phyloP scores from a whole-genome alignment of 2,329 filamentous ascomycete genomes.

The Colletotrichum tropicale region DNA sequence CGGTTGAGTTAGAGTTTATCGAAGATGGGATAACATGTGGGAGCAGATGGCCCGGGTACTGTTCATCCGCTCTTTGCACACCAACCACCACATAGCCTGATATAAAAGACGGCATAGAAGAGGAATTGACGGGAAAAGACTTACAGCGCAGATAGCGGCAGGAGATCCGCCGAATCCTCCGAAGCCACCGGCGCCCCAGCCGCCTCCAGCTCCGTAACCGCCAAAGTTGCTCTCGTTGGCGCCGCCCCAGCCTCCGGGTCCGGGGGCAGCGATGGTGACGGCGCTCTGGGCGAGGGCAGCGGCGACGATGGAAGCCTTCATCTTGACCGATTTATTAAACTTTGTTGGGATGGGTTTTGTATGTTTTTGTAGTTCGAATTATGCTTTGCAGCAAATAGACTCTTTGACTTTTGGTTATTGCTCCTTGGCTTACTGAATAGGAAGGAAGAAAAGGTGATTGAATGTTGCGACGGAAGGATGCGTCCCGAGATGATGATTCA shows the following conservation, averaged over 20 bases:
- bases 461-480: slow-evolving; percentile 10
- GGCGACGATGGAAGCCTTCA: slow-evolving; percentile 17
- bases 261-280: slow-evolving; percentile 2
- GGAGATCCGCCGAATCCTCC: slow-evolving; percentile 1
- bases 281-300: slow-evolving; percentile 12
- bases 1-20: not conserved
- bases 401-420: not conserved
- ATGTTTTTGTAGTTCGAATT: not conserved
- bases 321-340: not conserved
- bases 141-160: slow-evolving; percentile 12
- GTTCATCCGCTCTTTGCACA: not conserved
- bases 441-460: not conserved
- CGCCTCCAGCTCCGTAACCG: not conserved
- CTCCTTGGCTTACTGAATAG: not conserved
- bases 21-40: not conserved
- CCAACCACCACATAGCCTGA: not conserved
- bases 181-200: slow-evolving; percentile 1
- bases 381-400: not conserved
- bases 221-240: not conserved
- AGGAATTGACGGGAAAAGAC: not conserved
- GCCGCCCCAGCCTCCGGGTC: not conserved
- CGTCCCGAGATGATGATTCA: slow-evolving; percentile 6
- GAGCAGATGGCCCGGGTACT: not conserved
- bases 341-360: not conserved
- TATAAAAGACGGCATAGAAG: not conserved